Evolutionary conservation across 768 basidiomycete genomes (phyloP).

Genomic region (Postia placenta): DNA sequence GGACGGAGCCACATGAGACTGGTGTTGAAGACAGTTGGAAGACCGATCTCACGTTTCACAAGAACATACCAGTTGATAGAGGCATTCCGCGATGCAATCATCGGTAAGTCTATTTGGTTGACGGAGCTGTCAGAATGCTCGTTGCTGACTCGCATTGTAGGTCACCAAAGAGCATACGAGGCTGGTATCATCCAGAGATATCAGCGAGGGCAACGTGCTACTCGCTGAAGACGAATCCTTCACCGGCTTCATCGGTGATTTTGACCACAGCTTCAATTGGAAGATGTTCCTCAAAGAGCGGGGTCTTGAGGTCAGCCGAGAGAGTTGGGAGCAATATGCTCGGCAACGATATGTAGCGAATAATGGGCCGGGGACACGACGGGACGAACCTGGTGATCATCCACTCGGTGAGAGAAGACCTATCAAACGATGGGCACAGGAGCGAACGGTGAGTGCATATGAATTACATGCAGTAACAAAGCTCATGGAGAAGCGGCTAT

Average conservation of each 20-base stretch:
- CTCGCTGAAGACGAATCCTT: constrained; percentile 1
- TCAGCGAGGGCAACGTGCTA: constrained; percentile 13
- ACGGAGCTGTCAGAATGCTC: background rate
- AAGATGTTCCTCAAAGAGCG: background rate
- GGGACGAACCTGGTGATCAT: background rate
- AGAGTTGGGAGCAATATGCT: constrained; percentile 1
- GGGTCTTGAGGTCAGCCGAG: background rate
- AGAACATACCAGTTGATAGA: constrained; percentile 7
- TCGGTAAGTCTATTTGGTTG: constrained; percentile 3
- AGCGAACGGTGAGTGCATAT: background rate
- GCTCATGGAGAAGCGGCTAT: background rate
- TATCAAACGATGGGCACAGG: background rate
- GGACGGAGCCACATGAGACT: constrained; percentile 11
- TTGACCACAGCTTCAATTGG: constrained; percentile 12
- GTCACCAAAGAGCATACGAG: background rate
- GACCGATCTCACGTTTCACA: constrained; percentile 4
- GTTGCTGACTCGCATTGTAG: background rate
- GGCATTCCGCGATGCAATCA: constrained; percentile 10
- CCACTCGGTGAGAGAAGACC: background rate
- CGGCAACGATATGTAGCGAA: background rate
- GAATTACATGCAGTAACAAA: background rate
- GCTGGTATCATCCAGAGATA: constrained; percentile 9
- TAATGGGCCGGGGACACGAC: background rate
- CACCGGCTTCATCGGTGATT: constrained; percentile 11
- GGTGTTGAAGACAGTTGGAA: constrained; percentile 6